phyloP scores from a whole-genome alignment of 2,329 filamentous ascomycete species.

The Colletotrichum musicola region DNA sequence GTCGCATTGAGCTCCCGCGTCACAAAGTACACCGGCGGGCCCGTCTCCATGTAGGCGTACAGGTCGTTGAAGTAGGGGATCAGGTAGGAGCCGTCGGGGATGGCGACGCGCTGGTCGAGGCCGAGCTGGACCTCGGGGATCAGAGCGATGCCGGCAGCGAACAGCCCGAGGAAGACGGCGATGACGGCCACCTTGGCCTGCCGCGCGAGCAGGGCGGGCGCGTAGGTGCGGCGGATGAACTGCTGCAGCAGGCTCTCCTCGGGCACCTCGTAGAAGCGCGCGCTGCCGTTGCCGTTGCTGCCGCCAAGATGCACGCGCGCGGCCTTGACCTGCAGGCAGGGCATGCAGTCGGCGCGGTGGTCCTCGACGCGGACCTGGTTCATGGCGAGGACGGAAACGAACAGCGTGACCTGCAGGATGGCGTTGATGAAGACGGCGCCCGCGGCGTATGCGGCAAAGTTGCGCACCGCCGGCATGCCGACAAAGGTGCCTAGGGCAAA shows the following conservation, averaged over 20 bases:
- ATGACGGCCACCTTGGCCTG: conserved; percentile 84
- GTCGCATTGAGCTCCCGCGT: conserved; percentile 85
- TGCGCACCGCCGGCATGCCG: conserved; percentile 97
- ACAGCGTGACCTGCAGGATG: conserved; percentile 96
- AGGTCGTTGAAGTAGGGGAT: conserved; percentile 98
- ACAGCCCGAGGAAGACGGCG: conserved; percentile 85
- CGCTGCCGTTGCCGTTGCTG: conserved; percentile 69
- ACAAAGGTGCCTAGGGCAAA: conserved; percentile 95
- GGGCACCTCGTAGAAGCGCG: conserved; percentile 78
- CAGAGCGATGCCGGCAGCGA: conserved; percentile 86
- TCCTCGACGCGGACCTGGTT: conserved; percentile 94
- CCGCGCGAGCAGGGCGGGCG: conserved; percentile 82
- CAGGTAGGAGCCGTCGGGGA: conserved; percentile 93
- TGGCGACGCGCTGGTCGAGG: conserved; percentile 92
- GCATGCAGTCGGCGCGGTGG: conserved; percentile 90
- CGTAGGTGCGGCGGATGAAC: conserved; percentile 92
- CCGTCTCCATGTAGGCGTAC: conserved; percentile 90
- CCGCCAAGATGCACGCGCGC: conserved; percentile 75
- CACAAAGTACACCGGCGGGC: conserved; percentile 97
- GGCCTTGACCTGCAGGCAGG: conserved; percentile 84
- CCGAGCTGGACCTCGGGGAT: conserved; percentile 88
- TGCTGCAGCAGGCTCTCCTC: conserved; percentile 87
- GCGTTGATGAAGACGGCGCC: conserved; percentile 98
- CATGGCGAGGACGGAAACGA: conserved; percentile 88
- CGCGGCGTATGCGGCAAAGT: conserved; percentile 96